Evolutionary conservation across 371 early-diverging fungal genomes (phyloP), one percentile per base, ranked within the genome.

Genomic region (Rhizopus sp.): DNA sequence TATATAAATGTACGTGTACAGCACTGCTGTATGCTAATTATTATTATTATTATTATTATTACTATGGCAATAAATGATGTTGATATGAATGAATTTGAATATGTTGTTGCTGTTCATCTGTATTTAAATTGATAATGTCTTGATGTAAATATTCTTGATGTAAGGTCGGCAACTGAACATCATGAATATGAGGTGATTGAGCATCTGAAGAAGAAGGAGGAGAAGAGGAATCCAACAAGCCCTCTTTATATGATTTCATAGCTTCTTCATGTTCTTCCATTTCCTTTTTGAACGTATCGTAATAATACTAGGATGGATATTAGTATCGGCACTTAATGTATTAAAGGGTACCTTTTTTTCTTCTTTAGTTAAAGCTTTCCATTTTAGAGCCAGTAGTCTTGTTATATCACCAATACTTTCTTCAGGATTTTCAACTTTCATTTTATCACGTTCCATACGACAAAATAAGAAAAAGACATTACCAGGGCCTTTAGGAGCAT

Each of bases 381-480:
- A 84, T 61, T 73, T 76, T 39, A 65, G 66, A 38, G 77, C 76
- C 30, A 84, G 58, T 7, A 82, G 62, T 49, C 67, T 74, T 9
- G 82, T 82, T 15, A 82, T 72, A 48, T 80, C 81, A 37, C 77
- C 70, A 41, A 81, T 60, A 47, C 64, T 75, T 55, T 77, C 77
- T 55, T 79, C 73, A 35, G 81, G 82, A 52, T 80, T 67, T 37
- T 83, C 73, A 56, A 80, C 80, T 59, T 80, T 85, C 34, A 86
- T 68, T 57, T 82, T 77, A 38, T 80, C 81, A 23, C 86, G 76
- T 55, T 80, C 71, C 31, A 79, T 32, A 16, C 85, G 78, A 62
- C 83, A 86, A 53, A 73, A 88, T 13, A 84, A 50, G 45, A 86
- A 83, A 57, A 85, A 88, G 4, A 85, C 88, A 60, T 88, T 88